phyloP scores from a whole-genome alignment of 225 moss, liverwort and hornwort species.

The Antitrichia curtipendula region DNA sequence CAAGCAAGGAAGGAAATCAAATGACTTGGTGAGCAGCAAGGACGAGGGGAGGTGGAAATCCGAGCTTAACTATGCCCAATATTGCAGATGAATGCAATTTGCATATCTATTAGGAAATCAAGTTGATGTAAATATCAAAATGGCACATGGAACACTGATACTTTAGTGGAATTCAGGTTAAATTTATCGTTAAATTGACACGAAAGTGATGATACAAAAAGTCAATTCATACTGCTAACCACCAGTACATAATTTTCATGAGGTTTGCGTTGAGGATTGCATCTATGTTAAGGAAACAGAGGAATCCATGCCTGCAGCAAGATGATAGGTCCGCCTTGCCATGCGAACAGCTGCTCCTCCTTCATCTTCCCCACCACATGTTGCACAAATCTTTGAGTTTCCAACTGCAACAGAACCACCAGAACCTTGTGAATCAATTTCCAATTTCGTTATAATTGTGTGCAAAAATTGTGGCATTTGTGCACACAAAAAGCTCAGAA shows the following conservation, averaged over 20 bases:
- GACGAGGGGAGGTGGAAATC: not conserved
- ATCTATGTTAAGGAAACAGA: not conserved
- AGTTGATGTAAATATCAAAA: not conserved
- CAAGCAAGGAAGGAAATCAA: not conserved
- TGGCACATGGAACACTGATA: not conserved
- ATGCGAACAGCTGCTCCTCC: conserved; percentile 41
- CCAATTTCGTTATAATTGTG: not conserved
- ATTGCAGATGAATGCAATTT: not conserved
- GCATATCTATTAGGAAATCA: not conserved
- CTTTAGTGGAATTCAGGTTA: not conserved
- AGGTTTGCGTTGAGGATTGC: not conserved
- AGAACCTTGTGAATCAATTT: not conserved
- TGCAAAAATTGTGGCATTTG: not conserved
- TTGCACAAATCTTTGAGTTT: conserved; percentile 53
- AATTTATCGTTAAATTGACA: no score
- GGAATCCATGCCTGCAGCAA: conserved; percentile 44
- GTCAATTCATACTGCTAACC: not conserved
- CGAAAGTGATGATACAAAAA: no score
- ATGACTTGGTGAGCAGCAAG: not conserved
- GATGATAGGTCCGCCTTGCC: conserved; percentile 83
- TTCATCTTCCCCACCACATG: conserved; percentile 52
- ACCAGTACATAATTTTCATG: not conserved
- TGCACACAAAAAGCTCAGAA: not conserved
- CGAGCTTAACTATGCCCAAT: not conserved
- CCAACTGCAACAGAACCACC: conserved; percentile 14